Base-by-base conservation (phyloP, 495 filamentous ascomycete genomes). In the Penicillium parvum region DNA sequence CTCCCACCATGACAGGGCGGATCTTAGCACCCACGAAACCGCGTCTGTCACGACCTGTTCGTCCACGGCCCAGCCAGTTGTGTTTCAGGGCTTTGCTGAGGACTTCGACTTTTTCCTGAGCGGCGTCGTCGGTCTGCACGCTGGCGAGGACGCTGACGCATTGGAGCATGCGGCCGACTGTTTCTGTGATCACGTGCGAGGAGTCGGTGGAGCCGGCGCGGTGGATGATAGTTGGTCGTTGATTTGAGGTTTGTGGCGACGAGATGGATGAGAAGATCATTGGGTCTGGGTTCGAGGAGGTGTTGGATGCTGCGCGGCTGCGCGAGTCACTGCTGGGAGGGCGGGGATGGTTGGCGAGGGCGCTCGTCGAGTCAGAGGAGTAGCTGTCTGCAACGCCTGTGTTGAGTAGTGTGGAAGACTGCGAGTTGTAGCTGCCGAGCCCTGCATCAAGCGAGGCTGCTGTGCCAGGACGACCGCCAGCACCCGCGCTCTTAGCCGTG, bases 81-180 rank as follows among this genome's bases (percentile, higher is more conserved):
- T 94, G 75, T 64, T 97, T 98, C 43, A 98, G 72, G 33, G 86
- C 79, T 53, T 86, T 86, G 30, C 82, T 82, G 42, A 98, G 71
- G 51, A 87, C 74, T 43, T 95, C 88, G 55, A 96, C 85, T 65
- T 80, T 85, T 36, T 75, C 77, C 64, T 94, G 90, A 0, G 74
- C 62, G n/a, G 82, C 78, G 50, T 94, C 87, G 4, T 74, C 73
- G 2, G 69, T 79, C 56, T 84, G 82, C 9, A 94, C 78, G 49
- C 82, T 83, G 7, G 86, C 84, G 1, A 97, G 71, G 7, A 98
- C 91, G 53, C 82, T 86, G 61, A 98, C 83, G 58, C 94, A 98
- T 66, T 98, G 92, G 47, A 98, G 75, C 90, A 98, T 94, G 42
- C 94, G 75, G 1, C 88, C 92, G 7, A 95, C 91, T 40, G 88